Evolutionary conservation across 2,329 filamentous ascomycete species (phyloP).

Genomic region (Xylariales sp.): DNA sequence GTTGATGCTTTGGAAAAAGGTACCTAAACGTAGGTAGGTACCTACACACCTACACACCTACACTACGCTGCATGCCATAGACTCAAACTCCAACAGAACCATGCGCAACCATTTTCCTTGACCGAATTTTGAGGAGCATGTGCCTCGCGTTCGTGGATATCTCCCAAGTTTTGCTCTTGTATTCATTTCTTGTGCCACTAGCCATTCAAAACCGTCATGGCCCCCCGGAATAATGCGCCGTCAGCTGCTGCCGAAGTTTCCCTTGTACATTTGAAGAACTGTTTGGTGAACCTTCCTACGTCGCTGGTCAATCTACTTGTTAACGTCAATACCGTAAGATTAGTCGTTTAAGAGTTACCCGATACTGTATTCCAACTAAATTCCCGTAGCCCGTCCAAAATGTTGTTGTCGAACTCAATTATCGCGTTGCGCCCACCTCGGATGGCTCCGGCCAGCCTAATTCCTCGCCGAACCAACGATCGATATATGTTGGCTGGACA

Average conservation of each 20-base stretch:
- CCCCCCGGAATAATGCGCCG: constrained; percentile 63
- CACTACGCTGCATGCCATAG: neutral
- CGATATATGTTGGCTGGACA: constrained; percentile 93
- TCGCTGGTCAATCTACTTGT: constrained; percentile 86
- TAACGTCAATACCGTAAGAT: constrained; percentile 86
- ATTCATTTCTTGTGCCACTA: constrained; percentile 2
- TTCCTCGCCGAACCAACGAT: constrained; percentile 67
- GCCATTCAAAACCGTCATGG: constrained; percentile 38
- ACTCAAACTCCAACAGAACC: constrained; percentile 13
- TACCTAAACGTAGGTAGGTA: neutral
- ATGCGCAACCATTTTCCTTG: constrained; percentile 14
- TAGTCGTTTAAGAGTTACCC: neutral
- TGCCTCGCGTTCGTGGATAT: constrained; percentile 17
- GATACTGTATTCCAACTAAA: constrained; percentile 15
- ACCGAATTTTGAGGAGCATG: constrained; percentile 7
- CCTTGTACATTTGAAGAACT: constrained; percentile 90
- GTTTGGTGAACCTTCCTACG: constrained; percentile 90
- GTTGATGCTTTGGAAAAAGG: too few species aligned
- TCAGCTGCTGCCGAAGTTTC: constrained; percentile 84
- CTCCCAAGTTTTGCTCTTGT: constrained; percentile 1
- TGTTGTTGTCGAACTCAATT: constrained; percentile 92
- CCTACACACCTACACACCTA: neutral
- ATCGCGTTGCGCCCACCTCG: constrained; percentile 65
- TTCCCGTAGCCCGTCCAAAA: constrained; percentile 82
- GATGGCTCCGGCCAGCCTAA: constrained; percentile 56